Percentiles rank a stretch among this genome's conserved stretches.
Evolutionary conservation across 306 rosid species (phyloP).

Genomic region (Sindora glabra): DNA sequence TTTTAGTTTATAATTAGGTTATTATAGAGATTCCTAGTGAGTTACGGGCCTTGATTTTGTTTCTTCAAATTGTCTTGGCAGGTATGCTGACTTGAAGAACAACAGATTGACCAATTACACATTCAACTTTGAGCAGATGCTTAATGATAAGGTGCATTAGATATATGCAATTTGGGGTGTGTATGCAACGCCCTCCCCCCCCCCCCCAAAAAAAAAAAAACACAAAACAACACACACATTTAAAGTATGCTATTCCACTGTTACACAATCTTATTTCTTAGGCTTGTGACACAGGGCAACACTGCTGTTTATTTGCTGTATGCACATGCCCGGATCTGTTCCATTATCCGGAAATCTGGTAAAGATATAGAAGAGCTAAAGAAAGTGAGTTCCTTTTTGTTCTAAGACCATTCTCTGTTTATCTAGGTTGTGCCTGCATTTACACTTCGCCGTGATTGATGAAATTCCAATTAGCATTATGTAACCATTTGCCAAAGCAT

Average conservation of each 20-base stretch:
- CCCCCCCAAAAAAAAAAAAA: background rate
- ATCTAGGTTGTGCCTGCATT: slow-evolving; percentile 7
- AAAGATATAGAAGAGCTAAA: slow-evolving; percentile 71
- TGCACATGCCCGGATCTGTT: slow-evolving; percentile 95
- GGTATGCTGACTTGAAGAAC: slow-evolving; percentile 95
- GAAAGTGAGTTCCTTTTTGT: slow-evolving; percentile 45
- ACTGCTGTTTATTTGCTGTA: slow-evolving; percentile 92
- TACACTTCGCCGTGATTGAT: background rate
- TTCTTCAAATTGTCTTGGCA: slow-evolving; percentile 30
- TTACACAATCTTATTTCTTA: background rate
- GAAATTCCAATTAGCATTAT: no score
- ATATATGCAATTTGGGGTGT: background rate
- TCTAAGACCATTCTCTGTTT: background rate
- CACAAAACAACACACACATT: no score
- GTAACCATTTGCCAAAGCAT: no score
- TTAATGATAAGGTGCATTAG: slow-evolving; percentile 70
- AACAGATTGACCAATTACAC: slow-evolving; percentile 85
- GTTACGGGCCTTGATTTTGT: background rate
- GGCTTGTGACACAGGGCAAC: slow-evolving; percentile 63
- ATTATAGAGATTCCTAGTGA: no score
- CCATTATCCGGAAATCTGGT: slow-evolving; percentile 89
- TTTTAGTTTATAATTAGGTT: no score
- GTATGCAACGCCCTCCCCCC: background rate
- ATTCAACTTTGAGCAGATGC: slow-evolving; percentile 91
- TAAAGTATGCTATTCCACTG: background rate